Conservation (phyloP, 768 basidiomycete species). For the Collybia sordida region DNA sequence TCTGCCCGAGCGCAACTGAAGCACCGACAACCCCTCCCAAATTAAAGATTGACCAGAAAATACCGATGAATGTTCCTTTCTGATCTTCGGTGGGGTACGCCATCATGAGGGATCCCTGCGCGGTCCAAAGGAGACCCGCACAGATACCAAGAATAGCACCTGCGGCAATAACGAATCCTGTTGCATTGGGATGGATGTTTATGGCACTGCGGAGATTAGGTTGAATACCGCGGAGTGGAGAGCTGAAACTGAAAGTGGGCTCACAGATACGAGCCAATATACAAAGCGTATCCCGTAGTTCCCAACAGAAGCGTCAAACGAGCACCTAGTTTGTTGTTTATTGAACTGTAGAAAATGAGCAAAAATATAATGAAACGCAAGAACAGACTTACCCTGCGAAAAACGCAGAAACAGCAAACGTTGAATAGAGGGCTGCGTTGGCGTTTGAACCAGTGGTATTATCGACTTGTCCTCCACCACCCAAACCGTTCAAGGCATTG, state of each 20-base stretch:
- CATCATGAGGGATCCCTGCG: slow-evolving; percentile 84
- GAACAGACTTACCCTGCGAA: slow-evolving; percentile 56
- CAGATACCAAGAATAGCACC: slow-evolving; percentile 76
- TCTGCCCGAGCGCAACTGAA: slow-evolving; percentile 70
- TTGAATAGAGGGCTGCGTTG: slow-evolving; percentile 55
- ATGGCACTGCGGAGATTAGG: slow-evolving; percentile 44
- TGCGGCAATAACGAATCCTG: slow-evolving; percentile 65
- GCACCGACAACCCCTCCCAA: slow-evolving; percentile 79
- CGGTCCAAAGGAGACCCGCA: slow-evolving; percentile 75
- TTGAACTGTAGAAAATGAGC: slow-evolving; percentile 42
- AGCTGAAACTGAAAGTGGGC: slow-evolving; percentile 18
- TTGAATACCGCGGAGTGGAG: background rate
- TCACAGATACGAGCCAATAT: slow-evolving; percentile 72
- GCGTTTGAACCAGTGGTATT: slow-evolving; percentile 55
- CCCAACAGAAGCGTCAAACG: slow-evolving; percentile 73
- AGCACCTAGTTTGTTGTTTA: slow-evolving; percentile 83
- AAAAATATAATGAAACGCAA: background rate
- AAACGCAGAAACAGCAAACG: slow-evolving; percentile 62
- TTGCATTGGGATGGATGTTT: slow-evolving; percentile 65
- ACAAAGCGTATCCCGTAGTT: slow-evolving; percentile 73
- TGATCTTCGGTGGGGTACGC: slow-evolving; percentile 79
- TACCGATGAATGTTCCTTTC: slow-evolving; percentile 74
- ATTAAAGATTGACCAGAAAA: slow-evolving; percentile 88
- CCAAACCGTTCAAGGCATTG: slow-evolving; percentile 64
- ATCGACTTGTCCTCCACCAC: slow-evolving; percentile 60